phyloP scores from a whole-genome alignment of 2,329 filamentous ascomycete species.

The Diplodia scrobiculata region DNA sequence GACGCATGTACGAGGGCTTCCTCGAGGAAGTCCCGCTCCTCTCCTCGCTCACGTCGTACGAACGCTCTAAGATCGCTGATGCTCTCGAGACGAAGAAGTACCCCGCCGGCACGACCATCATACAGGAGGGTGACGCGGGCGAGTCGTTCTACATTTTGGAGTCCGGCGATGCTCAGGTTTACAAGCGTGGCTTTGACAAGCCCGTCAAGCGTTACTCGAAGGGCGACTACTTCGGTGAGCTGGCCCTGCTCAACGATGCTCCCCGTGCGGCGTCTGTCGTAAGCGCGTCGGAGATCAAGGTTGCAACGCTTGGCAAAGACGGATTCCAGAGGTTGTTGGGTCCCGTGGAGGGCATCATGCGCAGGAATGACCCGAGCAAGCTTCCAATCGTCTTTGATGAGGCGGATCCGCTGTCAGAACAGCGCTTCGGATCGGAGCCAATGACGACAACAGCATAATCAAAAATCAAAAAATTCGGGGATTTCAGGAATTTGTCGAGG shows the following conservation, averaged over 20 bases:
- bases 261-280: slow-evolving; percentile 88
- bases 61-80: slow-evolving; percentile 96
- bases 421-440: slow-evolving; percentile 17
- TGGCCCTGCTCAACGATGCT: slow-evolving; percentile 89
- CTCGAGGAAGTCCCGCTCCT: slow-evolving; percentile 90
- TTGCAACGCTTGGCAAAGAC: slow-evolving; percentile 87
- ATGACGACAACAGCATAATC: slow-evolving; percentile 24
- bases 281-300: slow-evolving; percentile 83
- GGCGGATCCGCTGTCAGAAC: slow-evolving; percentile 61
- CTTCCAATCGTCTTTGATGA: slow-evolving; percentile 40
- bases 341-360: slow-evolving; percentile 91
- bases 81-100: slow-evolving; percentile 90
- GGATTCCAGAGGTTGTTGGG: slow-evolving; percentile 93
- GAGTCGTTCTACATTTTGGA: slow-evolving; percentile 91
- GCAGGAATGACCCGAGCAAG: slow-evolving; percentile 66
- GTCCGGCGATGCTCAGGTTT: slow-evolving; percentile 81
- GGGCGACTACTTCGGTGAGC: slow-evolving; percentile 95
- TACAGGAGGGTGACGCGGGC: slow-evolving; percentile 86
- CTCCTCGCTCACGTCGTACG: slow-evolving; percentile 80
- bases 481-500: slow-evolving; percentile 25
- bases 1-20: slow-evolving; percentile 96
- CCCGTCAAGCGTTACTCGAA: slow-evolving; percentile 81
- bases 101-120: slow-evolving; percentile 76
- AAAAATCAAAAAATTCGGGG: slow-evolving; percentile 19
- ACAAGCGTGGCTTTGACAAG: slow-evolving; percentile 70